These are phyloP conservation scores for Suaeda aralocaspica DNA, from an alignment of 148 eudicot species.

Conservation along the genomic window DNA sequence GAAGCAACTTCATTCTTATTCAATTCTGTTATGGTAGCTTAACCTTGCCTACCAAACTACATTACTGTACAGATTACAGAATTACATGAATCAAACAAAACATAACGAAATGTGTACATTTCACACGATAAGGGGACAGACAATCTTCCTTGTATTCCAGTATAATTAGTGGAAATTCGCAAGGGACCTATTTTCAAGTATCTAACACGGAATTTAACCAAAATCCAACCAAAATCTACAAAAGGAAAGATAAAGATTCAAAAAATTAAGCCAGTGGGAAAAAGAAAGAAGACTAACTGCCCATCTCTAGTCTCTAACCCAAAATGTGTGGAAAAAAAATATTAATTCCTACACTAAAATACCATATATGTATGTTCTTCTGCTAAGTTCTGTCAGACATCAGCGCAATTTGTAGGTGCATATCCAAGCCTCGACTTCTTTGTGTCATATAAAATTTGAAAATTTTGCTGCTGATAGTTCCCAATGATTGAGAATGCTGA, in stretches of 20 bases:
- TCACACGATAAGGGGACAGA: constrained; percentile 19
- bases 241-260: neutral
- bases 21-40: neutral
- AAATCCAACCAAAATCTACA: constrained; percentile 16
- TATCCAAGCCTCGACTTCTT: constrained; percentile 81
- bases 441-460: constrained; percentile 79
- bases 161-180: constrained; percentile 20
- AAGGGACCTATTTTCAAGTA: constrained; percentile 17
- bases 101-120: constrained; percentile 26
- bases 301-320: constrained; percentile 19
- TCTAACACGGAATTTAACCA: neutral
- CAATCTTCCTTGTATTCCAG: constrained; percentile 15
- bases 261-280: neutral
- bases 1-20: neutral
- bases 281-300: neutral
- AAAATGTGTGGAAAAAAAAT: constrained; percentile 9
- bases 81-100: neutral
- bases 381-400: constrained; percentile 30
- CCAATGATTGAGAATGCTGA: constrained; percentile 80
- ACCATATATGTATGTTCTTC: neutral
- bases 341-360: neutral
- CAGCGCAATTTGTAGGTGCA: constrained; percentile 77
- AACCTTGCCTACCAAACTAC: neutral
- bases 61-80: constrained; percentile 1
- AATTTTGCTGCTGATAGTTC: constrained; percentile 94